These are phyloP conservation scores for Gracilaria gracilis DNA, from an alignment of 23 red algal genomes.

Conservation along the genomic window DNA sequence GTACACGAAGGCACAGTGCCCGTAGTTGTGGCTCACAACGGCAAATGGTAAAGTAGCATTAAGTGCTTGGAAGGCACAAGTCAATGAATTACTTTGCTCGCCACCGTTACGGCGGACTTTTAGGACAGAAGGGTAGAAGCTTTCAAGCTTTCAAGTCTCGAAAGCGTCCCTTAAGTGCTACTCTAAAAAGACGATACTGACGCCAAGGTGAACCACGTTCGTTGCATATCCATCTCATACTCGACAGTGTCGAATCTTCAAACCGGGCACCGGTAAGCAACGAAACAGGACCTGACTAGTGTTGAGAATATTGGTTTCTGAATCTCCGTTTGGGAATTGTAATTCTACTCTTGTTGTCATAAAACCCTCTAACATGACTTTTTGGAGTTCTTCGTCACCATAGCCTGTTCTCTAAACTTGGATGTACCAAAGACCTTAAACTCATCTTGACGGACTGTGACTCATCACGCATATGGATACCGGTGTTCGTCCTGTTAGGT, in stretches of 20 bases:
- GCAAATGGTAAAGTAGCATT: not conserved
- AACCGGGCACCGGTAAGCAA: not conserved
- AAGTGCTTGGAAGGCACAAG: not conserved
- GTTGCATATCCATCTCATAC: not conserved
- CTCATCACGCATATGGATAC: not conserved
- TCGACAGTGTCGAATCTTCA: not conserved
- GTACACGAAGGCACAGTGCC: not conserved
- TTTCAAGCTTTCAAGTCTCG: not conserved
- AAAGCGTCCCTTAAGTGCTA: not conserved
- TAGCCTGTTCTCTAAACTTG: slow-evolving; percentile 6
- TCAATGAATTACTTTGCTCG: slow-evolving; percentile 10
- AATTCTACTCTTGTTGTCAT: not conserved
- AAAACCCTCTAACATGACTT: not conserved
- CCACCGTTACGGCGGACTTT: not conserved
- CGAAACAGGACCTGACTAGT: not conserved
- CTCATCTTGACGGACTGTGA: slow-evolving; percentile 29
- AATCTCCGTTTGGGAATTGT: too few species aligned
- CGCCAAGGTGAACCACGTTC: not conserved
- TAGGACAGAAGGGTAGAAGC: not conserved
- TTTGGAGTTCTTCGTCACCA: not conserved
- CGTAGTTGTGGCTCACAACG: not conserved
- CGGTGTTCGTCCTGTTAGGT: not conserved
- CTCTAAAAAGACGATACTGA: not conserved
- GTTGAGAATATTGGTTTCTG: not conserved
- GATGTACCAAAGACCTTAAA: slow-evolving; percentile 15